These are phyloP conservation scores for Ganoderma sinense DNA, from an alignment of 1,284 basidiomycete genomes.

Conservation along the genomic window DNA sequence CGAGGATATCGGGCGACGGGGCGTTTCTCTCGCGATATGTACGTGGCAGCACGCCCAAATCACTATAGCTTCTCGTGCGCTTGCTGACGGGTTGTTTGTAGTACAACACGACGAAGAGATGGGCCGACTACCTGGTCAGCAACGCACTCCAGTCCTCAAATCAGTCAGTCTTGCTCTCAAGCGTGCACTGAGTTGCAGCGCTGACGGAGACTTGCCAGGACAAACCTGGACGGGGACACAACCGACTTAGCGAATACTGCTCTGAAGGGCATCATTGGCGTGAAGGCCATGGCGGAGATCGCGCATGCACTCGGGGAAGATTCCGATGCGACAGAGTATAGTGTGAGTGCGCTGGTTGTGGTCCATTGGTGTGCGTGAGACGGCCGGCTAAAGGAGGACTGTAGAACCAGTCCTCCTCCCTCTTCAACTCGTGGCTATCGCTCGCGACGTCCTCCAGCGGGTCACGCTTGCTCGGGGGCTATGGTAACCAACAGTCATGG, in stretches of 20 bases:
- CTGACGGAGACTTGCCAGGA: conserved; percentile 43
- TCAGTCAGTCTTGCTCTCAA: conserved; percentile 50
- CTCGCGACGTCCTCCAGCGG: conserved; percentile 44
- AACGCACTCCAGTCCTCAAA: conserved; percentile 62
- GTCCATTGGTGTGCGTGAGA: too few relatives aligned
- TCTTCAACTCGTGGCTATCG: conserved; percentile 34
- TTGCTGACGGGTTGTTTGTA: conserved; percentile 33
- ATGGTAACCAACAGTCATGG: conserved; percentile 59
- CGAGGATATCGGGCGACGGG: conserved; percentile 62
- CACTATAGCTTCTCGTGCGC: too few relatives aligned
- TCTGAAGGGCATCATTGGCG: conserved; percentile 75
- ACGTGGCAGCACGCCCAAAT: conserved; percentile 21
- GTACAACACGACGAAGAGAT: conserved; percentile 65
- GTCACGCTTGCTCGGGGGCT: conserved; percentile 47
- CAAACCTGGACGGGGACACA: conserved; percentile 56
- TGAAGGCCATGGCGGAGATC: conserved; percentile 71
- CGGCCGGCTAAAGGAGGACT: not conserved
- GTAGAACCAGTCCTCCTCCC: conserved; percentile 27
- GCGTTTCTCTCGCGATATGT: conserved; percentile 61
- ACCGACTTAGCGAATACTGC: conserved; percentile 78
- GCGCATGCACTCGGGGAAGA: conserved; percentile 56
- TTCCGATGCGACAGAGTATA: conserved; percentile 55
- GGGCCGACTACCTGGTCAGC: conserved; percentile 69
- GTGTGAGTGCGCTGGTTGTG: conserved; percentile 41
- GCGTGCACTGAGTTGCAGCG: too few relatives aligned